Base-by-base conservation (phyloP, 1,139 yeast genomes). In the Saccharomycopsis phalli region DNA sequence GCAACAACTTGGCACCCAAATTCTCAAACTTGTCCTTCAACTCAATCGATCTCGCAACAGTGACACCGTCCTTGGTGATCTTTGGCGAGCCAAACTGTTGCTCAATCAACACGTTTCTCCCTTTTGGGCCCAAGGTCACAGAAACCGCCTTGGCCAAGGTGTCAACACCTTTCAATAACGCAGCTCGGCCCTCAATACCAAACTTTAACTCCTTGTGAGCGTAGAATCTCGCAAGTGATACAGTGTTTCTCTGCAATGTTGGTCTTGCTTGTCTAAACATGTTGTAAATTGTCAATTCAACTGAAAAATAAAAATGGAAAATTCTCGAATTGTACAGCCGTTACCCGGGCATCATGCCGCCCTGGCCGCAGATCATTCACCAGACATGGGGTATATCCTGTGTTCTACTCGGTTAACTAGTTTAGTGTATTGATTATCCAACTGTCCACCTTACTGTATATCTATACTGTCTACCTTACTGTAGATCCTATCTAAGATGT, bases 11-110 rank as follows among this genome's bases (percentile, higher is more conserved):
- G 50, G 98, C 98, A 50, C 98, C 98, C 69, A 86, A 69, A 66
- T 91, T 94, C 70, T 91, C 97, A 59, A 88, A 91, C 67, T 86
- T 87, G 69, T 91, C 94, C 62, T 86, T 71, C 56, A 91, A 71
- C 41, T 79, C 76, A 59, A 91, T 81, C 47, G 95, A 78, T 59
- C 74, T 78, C 52, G 98, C 98, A 49, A 91, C 98, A 36, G 98
- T 91, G 45, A 91, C 98, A 78, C 98, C 98, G 63, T 91, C 98
- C 71, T 91, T 91, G 67, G 98, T 91, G 72, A 91, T 91, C 73
- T 91, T 91, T 59, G 98, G 98, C 37, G 95, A 75, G 47, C 98
- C 98, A 51, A 86, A 91, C 50, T 86, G 84, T 68, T 91, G 98
- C 68, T 91, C 98, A 58, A 91, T 91, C 57, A 91, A 76, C 38